Base-by-base conservation (phyloP, 805 yeast genomes). In the Ogataea ramenticola region DNA sequence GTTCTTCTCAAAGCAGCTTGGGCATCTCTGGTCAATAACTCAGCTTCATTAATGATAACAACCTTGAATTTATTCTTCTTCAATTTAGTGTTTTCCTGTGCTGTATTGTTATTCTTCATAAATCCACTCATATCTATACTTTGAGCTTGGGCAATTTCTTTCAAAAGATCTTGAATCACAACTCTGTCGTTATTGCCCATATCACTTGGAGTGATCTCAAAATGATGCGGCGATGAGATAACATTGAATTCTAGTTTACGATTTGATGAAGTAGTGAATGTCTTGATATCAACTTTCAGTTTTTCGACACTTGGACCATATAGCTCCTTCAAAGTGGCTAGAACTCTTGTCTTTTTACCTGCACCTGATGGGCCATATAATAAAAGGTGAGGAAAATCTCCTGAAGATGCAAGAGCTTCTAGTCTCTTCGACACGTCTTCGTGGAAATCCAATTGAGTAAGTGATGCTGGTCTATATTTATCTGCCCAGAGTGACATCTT, bases 351-450 rank as follows among this genome's bases (percentile, higher is more conserved):
- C 68, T 93, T 95, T 61, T 93, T 93, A 46, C 99, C 99, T 15
- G 95, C 87, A 4, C 99, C 99, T 32, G 89, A 80, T 1, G 99
- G 98, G 0, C 99, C 99, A 60, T 91, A 91, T 2, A 93, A 77
- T 24, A 93, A 67, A 39, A 93, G 64, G 67, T 93, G 99, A 2
- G 99, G 99, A 56, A 93, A 82, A 61, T 93, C 97, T 0, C 89
- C 90, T 2, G 86, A 75, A 0, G 74, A 61, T 0, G 83, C 77
- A 46, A 59, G 56, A 4, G 46, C 44, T 39, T 67, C 63, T 31
- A 93, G 67, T 46, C 83, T 75, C 32, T 68, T 61, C 0, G 96
- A 79, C 26, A 90, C 75, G 4, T 72, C 74, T 0, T 63, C 64
- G 57, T 89, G 95, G 60, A 75, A 90, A 42, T 81, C 78, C 39